Base-by-base conservation (phyloP, 2,329 filamentous ascomycete species). In the Zalaria sp. region DNA sequence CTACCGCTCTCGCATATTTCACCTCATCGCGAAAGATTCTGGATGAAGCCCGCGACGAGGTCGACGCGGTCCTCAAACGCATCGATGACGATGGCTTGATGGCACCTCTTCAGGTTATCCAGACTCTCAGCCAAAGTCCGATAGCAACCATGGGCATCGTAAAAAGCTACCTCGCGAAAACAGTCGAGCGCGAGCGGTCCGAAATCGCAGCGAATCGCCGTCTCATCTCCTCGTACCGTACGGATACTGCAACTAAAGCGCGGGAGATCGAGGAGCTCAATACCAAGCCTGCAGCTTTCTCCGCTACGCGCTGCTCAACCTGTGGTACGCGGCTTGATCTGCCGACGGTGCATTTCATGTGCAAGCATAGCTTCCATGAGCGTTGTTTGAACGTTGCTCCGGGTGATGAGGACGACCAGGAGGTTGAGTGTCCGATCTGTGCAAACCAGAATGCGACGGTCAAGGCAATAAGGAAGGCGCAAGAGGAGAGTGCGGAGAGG, bases 111-210 rank as follows among this genome's bases (percentile, higher is more conserved):
- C 91, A 98, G 59, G 91, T 98, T 28, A 91, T 98, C 10, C 89
- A 98, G 61, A 91, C 88, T 0, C 73, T 98, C 9, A 80, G 75
- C 46, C 73, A 73, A 40, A 83, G 82, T 50, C 75, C 79, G 4
- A 85, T 95, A 3, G 89, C 93, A 1, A 96, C 87, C 0, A 95
- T 98, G 84, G 91, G 89, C 39, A 87, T 96, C 73, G 81, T 98
- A 47, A 96, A 95, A 63, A 78, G 80, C 4, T 98, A 98, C 61
- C 77, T 98, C 2, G 77, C 83, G 48, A 78, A 83, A 39, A 94
- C 88, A 5, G 93, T 98, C 48, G 80, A 85, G 51, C 78, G 85
- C 39, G 91, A 98, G 63, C 76, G 86, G 26, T 79, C 79, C 45
- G 88, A 95, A 53, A 95, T 98, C 45, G 77, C 73, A 9, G 60